These are phyloP conservation scores for Lachnellula cervina DNA, from an alignment of 2,329 filamentous ascomycete genomes.

Conservation along the genomic window DNA sequence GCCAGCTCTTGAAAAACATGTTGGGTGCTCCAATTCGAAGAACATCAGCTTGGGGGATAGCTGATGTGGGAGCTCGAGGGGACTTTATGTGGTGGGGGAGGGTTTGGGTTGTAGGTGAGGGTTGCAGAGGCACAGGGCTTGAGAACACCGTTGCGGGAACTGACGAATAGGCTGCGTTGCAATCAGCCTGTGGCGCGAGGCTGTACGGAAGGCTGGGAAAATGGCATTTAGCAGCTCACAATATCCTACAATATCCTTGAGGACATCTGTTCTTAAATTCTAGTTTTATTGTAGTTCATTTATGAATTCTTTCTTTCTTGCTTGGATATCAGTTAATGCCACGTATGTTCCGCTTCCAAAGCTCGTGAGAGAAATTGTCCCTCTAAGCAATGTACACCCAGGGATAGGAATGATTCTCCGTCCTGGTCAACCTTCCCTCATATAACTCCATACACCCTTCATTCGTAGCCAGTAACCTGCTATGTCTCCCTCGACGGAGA, in stretches of 20 bases:
- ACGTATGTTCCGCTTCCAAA: no score
- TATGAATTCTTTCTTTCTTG: no score
- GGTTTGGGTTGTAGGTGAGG: not conserved
- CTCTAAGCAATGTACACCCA: no score
- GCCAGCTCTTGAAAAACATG: constrained; percentile 20
- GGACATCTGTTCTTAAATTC: constrained; percentile 4
- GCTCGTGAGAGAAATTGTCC: no score
- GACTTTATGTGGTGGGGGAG: not conserved
- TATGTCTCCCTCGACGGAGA: constrained; percentile 44
- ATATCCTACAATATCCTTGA: not conserved
- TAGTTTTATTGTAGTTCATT: no score
- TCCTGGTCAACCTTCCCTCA: no score
- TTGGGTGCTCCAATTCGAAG: constrained; percentile 14
- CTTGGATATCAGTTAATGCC: no score
- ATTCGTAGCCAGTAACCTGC: not conserved
- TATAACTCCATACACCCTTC: no score
- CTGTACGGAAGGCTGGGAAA: constrained; percentile 20
- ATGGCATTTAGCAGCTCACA: not conserved
- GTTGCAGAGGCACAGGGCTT: constrained; percentile 7
- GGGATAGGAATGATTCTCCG: no score
- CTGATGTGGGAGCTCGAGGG: constrained; percentile 12
- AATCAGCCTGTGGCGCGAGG: constrained; percentile 27
- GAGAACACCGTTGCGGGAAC: constrained; percentile 27
- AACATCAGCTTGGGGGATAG: constrained; percentile 10
- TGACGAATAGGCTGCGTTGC: constrained; percentile 11